phyloP scores from a whole-genome alignment of 129 eudicot species.

The Deinandra increscens region DNA sequence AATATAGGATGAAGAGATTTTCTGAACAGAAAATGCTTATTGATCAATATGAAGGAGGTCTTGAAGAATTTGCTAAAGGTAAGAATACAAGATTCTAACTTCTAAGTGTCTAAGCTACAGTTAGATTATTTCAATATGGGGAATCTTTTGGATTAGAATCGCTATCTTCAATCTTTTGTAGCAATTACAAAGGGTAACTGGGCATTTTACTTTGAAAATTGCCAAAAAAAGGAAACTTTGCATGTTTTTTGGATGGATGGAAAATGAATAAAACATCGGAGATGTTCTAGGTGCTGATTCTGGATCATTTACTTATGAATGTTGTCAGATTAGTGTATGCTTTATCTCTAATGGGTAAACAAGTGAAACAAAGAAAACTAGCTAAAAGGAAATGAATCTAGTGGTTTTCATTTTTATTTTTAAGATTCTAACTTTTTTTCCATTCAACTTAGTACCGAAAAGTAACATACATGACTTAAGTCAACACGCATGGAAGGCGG shows the following conservation, averaged over 20 bases:
- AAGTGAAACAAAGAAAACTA: background rate
- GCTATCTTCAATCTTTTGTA: background rate
- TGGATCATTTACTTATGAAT: background rate
- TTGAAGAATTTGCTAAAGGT: conserved; percentile 93
- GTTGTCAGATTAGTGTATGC: background rate
- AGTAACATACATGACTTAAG: too few species aligned
- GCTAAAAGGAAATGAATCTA: background rate
- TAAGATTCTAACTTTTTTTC: too few species aligned
- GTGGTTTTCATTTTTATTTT: too few species aligned
- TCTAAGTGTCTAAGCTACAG: background rate
- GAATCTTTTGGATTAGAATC: background rate
- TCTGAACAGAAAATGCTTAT: conserved; percentile 68
- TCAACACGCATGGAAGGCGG: too few species aligned
- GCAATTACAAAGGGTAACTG: conserved; percentile 1
- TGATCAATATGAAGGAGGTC: conserved; percentile 69
- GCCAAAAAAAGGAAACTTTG: background rate
- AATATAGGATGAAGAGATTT: conserved; percentile 66
- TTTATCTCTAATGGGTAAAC: conserved; percentile 1
- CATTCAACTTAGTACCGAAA: too few species aligned
- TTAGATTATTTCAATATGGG: background rate
- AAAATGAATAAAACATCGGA: background rate
- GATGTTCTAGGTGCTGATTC: background rate
- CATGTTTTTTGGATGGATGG: background rate
- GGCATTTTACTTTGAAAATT: conserved; percentile 9
- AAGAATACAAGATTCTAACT: conserved; percentile 25